Evolutionary conservation across 169 alveolate genomes (phyloP), one percentile per base, ranked within the genome.

Genomic region (Plasmodium gallinaceum): DNA sequence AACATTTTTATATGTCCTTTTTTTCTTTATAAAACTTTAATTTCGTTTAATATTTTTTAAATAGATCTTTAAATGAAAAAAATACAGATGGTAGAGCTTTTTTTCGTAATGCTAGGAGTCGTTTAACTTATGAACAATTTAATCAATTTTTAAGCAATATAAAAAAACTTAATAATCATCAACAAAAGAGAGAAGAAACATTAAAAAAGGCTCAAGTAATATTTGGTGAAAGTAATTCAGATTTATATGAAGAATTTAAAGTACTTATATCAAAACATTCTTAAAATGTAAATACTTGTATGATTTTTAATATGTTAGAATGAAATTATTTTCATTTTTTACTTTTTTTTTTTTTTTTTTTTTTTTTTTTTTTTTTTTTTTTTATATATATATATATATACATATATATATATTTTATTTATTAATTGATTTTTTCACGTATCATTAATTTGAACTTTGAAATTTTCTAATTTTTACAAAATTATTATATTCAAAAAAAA

Each of bases 141-240:
- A 89, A 93, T 76, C 76, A 74, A 45, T 93, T 96, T 78, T 75
- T 96, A 54, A 93, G 96, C 24, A 94, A 92, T 90, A 96, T 96
- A 60, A 94, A 95, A 76, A 93, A 95, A 74, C 92, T 96, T 52
- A 96, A 96, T 91, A 94, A 94, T 61, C 97, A 96, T 80, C 95
- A 91, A 72, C 97, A 92, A 73, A 92, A 95, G 26, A 88, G 96
- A 65, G 97, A 95, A 32, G 96, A 94, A 64, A 92, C 97, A 7
- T 43, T 93, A 43, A 74, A 93, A 45, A 90, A 88, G 46, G 95
- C 94, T 16, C 93, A 61, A 45, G 93, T 52, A 14, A 78, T 91
- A 14, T 70, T 91, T 64, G 97, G 96, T 12, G 95, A 92, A 54
- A 65, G 89, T 0, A 92, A 92, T 45, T 62, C 92, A 2, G 96